phyloP scores from a whole-genome alignment of 2,329 filamentous ascomycete genomes.

The Verticillium alfalfae region DNA sequence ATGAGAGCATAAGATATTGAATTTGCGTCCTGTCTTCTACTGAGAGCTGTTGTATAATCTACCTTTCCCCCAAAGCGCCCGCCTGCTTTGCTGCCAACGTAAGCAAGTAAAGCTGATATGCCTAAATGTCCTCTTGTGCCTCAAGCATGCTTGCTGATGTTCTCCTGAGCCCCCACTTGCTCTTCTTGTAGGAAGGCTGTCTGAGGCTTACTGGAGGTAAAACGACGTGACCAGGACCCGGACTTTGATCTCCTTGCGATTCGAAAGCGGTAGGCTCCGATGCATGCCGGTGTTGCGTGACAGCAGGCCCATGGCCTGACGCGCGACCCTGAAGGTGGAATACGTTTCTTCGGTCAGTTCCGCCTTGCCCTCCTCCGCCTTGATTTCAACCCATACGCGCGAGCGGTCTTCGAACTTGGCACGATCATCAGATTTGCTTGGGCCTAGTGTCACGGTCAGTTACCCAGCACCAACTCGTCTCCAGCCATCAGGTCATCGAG shows the following conservation, averaged over 20 bases:
- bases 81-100: no score
- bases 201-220: neutral
- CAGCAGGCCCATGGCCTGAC: neutral
- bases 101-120: no score
- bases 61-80: no score
- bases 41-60: no score
- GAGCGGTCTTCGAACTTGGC: neutral
- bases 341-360: neutral
- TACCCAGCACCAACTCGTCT: no score
- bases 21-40: no score
- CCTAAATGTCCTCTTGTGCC: no score
- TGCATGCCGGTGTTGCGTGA: neutral
- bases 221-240: constrained; percentile 1
- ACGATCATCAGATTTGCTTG: neutral
- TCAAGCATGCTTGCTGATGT: no score
- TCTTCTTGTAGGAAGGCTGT: no score
- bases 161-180: no score
- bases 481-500: no score
- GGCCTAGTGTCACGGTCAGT: neutral
- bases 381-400: neutral
- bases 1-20: no score
- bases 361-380: neutral
- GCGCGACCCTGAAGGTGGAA: neutral
- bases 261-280: neutral
- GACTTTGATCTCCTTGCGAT: constrained; percentile 1